A percentile compares a stretch with the other conserved stretches of the same genome.
These are phyloP conservation scores for Ajuga reptans DNA, from an alignment of 305 asterid genomes.

Conservation along the genomic window DNA sequence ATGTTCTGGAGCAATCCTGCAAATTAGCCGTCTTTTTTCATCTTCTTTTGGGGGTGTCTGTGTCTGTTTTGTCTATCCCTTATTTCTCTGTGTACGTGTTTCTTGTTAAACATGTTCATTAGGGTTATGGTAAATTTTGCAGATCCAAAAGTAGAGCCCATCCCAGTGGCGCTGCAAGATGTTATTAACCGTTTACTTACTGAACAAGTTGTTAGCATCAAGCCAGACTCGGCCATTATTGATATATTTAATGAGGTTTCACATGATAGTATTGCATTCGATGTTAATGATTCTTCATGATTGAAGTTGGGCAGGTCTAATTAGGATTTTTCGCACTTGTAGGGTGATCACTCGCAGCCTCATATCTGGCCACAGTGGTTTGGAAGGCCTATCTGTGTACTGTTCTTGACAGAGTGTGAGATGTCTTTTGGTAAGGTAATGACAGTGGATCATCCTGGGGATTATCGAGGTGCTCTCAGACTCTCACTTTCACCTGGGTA, in stretches of 20 bases:
- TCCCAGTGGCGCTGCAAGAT: constrained; percentile 62
- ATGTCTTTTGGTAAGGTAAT: constrained; percentile 67
- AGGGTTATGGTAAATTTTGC: constrained; percentile 30
- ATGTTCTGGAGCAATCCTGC: constrained; percentile 24
- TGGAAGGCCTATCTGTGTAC: constrained; percentile 72
- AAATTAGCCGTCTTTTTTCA: background rate
- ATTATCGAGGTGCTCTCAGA: constrained; percentile 57
- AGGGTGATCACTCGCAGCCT: constrained; percentile 89
- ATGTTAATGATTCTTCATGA: constrained; percentile 5
- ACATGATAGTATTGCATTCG: constrained; percentile 13
- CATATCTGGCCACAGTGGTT: constrained; percentile 68
- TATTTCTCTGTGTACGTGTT: background rate
- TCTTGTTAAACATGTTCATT: constrained; percentile 6
- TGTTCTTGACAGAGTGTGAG: constrained; percentile 74
- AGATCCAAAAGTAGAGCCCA: constrained; percentile 68
- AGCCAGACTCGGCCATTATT: constrained; percentile 71
- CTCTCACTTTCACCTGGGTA: constrained; percentile 81
- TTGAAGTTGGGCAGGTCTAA: constrained; percentile 22
- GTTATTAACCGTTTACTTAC: constrained; percentile 48
- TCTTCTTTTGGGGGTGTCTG: background rate
- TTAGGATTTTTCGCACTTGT: constrained; percentile 24
- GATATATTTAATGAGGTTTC: constrained; percentile 82
- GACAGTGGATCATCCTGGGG: constrained; percentile 56
- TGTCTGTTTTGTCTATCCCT: background rate
- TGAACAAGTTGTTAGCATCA: constrained; percentile 43